A percentile compares a stretch with the other conserved stretches of the same genome.
Evolutionary conservation across 441 rosid species (phyloP).

Genomic region (Raphanus hybrid): DNA sequence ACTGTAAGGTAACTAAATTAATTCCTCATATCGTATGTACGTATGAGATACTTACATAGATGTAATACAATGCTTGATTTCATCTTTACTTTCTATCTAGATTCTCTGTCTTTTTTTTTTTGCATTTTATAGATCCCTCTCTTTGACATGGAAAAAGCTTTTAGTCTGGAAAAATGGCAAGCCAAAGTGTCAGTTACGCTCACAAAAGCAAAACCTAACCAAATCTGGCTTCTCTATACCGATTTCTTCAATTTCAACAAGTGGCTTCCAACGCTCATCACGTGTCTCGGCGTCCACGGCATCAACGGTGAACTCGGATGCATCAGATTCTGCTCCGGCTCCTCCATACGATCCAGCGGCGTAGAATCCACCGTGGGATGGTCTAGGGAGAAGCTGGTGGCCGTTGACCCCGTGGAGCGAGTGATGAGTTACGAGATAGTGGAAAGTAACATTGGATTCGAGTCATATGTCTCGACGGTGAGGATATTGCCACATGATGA

Average conservation of each 20-base stretch:
- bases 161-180: slow-evolving; percentile 51
- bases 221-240: slow-evolving; percentile 54
- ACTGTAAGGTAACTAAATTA: not conserved
- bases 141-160: slow-evolving; percentile 33
- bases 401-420: slow-evolving; percentile 46
- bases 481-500: slow-evolving; percentile 39
- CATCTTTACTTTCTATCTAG: not conserved
- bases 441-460: slow-evolving; percentile 64
- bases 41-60: not conserved
- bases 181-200: slow-evolving; percentile 48
- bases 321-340: slow-evolving; percentile 55
- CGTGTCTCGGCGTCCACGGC: slow-evolving; percentile 61
- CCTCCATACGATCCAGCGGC: slow-evolving; percentile 42
- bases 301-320: slow-evolving; percentile 63
- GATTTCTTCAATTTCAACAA: slow-evolving; percentile 70
- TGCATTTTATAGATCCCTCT: not conserved
- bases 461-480: slow-evolving; percentile 54
- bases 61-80: not conserved
- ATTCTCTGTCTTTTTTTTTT: not conserved
- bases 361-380: slow-evolving; percentile 32
- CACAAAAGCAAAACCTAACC: slow-evolving; percentile 46
- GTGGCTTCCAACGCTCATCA: slow-evolving; percentile 48
- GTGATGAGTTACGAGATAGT: slow-evolving; percentile 56
- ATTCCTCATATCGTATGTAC: not conserved
- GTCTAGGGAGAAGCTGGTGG: slow-evolving; percentile 55